Evolutionary conservation across 1,139 yeast genomes (phyloP), one percentile per base, ranked within the genome.

Genomic region (Blastobotrys arbuscula): DNA sequence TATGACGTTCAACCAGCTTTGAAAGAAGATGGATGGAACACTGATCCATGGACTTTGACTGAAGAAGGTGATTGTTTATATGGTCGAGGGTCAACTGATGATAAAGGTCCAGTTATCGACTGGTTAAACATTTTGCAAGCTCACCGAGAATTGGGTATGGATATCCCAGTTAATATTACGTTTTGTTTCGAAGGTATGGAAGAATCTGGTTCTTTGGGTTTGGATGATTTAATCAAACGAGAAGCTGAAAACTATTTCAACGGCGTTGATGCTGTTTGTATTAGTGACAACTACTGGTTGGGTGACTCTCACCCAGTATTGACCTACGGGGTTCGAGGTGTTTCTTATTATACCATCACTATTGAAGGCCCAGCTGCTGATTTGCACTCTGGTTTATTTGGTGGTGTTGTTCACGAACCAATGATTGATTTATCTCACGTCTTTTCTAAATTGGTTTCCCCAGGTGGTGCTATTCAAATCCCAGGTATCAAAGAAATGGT

Each of bases 121-220:
- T 92, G 99, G 99, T 78, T 94, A 65, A 90, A 92, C 65, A 85
- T 84, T 38, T 74, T 92, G 47, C 85, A 90, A 70, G 97, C 98
- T 19, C 97, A 90, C 71, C 80, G 76, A 52, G 86, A 82, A 59
- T 78, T 88, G 55, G 88, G 86, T 26, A 68, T 87, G 66, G 97
- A 90, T 56, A 76, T 94, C 51, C 99, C 99, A 28, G 97, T 92
- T 56, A 92, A 92, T 72, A 72, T 92, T 61, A 78, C 88, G 47
- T 84, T 86, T 64, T 88, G 97, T 69, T 92, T 92, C 62, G 99
- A 92, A 73, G 98, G 98, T 54, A 92, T 92, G 99, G 99, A 92
- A 72, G 99, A 92, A 71, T 82, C 90, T 56, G 99, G 99, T 19
- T 88, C 97, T 28, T 71, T 87, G 48, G 97, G 98, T 26, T 78